Evolutionary conservation across 495 filamentous ascomycete species (phyloP).

Genomic region (Podospora comata): DNA sequence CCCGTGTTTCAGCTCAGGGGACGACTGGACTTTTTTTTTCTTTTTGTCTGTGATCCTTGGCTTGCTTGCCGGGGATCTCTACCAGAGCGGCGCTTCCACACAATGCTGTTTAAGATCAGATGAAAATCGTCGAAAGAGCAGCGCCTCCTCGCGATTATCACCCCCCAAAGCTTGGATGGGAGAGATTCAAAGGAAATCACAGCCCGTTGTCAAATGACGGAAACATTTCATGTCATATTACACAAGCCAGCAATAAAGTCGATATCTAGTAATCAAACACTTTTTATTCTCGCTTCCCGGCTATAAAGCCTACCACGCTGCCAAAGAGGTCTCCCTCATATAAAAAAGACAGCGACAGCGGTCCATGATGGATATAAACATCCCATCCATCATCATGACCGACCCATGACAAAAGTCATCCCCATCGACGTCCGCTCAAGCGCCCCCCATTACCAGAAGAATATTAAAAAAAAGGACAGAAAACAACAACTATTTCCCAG

Average conservation of each 20-base stretch:
- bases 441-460: not conserved
- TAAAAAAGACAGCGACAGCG: not conserved
- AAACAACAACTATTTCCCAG: not conserved
- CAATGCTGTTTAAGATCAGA: no score
- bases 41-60: no score
- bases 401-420: not conserved
- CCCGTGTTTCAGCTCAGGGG: no score
- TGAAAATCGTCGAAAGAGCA: no score
- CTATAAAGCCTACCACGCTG: not conserved
- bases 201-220: not conserved
- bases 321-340: not conserved
- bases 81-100: no score
- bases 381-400: not conserved
- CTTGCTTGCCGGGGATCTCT: no score
- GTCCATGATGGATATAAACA: not conserved
- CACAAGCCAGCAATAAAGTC: not conserved
- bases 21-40: no score
- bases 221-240: no score
- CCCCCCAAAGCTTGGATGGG: no score
- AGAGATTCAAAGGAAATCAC: not conserved
- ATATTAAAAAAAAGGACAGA: not conserved
- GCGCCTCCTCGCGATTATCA: no score
- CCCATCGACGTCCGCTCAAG: not conserved
- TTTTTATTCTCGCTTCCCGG: not conserved
- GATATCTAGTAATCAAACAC: not conserved